phyloP scores from a whole-genome alignment of 2,329 filamentous ascomycete genomes.

The Beauveria scarabaeidicola region DNA sequence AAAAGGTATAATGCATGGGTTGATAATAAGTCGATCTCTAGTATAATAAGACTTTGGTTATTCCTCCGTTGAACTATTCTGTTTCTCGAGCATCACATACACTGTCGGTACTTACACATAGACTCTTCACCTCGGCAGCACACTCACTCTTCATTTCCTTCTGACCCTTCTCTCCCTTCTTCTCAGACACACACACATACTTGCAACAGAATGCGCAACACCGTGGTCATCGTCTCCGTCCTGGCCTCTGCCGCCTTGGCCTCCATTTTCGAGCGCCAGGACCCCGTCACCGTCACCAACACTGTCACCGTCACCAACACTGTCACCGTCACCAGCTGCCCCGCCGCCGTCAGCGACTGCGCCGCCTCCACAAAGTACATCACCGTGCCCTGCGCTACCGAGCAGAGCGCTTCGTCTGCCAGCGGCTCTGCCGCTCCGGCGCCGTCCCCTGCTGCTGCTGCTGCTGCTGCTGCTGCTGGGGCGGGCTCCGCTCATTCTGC shows the following conservation, averaged over 20 bases:
- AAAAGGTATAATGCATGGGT: not conserved
- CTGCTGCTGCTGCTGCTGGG: not conserved
- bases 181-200: not conserved
- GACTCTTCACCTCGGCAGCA: not conserved
- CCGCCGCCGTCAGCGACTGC: not conserved
- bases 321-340: slow-evolving; percentile 9
- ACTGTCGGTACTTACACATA: not conserved
- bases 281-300: not conserved
- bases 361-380: slow-evolving; percentile 5
- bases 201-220: slow-evolving; percentile 1
- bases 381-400: not conserved
- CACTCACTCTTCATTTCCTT: not conserved
- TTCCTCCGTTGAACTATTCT: not conserved
- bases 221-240: not conserved
- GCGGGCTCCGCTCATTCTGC: not conserved
- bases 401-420: not conserved
- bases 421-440: not conserved
- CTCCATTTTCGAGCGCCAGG: not conserved
- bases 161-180: no score
- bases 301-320: slow-evolving; percentile 7
- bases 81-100: not conserved
- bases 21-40: not conserved
- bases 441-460: not conserved
- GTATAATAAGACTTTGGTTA: slow-evolving; percentile 2
- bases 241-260: slow-evolving; percentile 5